phyloP scores from a whole-genome alignment of 2,329 filamentous ascomycete species.

The Exophiala phaeomuriformis region DNA sequence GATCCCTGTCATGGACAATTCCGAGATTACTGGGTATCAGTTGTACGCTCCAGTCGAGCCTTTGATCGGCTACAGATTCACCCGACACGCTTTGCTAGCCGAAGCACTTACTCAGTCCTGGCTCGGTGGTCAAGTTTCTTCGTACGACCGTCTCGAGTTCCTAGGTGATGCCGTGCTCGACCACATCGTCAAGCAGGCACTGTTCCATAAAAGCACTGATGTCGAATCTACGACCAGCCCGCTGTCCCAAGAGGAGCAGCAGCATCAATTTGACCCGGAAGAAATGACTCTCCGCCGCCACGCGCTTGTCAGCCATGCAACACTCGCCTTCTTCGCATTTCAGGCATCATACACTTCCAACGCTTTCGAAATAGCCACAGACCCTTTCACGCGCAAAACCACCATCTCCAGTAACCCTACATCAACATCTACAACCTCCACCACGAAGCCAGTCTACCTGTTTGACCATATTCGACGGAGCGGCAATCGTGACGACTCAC shows the following conservation, averaged over 20 bases:
- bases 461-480: conserved; percentile 18
- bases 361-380: conserved; percentile 9
- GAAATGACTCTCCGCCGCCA: conserved; percentile 70
- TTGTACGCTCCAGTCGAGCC: conserved; percentile 44
- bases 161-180: conserved; percentile 82
- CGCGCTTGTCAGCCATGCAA: conserved; percentile 69
- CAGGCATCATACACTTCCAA: conserved; percentile 3
- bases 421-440: too few relatives aligned
- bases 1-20: neutral
- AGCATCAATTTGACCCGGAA: conserved; percentile 42
- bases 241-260: neutral
- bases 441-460: conserved; percentile 8
- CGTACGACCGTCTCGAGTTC: conserved; percentile 74
- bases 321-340: conserved; percentile 61
- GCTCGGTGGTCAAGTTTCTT: conserved; percentile 6
- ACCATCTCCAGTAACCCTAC: conserved; percentile 26
- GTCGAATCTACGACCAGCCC: too few relatives aligned
- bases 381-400: conserved; percentile 29
- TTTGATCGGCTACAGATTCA: conserved; percentile 66
- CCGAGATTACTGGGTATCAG: neutral
- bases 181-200: conserved; percentile 58
- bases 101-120: conserved; percentile 69
- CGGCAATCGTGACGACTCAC: neutral
- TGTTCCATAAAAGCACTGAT: conserved; percentile 34
- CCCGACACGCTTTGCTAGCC: conserved; percentile 58